phyloP scores from a whole-genome alignment of 768 basidiomycete genomes.

The Suillus cothurnatus region DNA sequence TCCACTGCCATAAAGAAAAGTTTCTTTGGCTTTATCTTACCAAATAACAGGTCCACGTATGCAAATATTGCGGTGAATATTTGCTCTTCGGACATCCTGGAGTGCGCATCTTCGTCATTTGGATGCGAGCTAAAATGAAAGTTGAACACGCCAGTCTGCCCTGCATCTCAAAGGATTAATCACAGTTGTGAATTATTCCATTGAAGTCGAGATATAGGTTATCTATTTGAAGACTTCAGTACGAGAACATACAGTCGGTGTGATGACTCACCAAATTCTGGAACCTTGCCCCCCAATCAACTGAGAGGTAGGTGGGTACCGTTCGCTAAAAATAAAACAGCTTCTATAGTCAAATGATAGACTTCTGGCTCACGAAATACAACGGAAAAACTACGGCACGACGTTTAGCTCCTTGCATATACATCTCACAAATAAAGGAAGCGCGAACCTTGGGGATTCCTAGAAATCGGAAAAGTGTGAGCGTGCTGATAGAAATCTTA shows the following conservation, averaged over 20 bases:
- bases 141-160: not conserved
- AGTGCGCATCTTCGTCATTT: slow-evolving; percentile 94
- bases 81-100: slow-evolving; percentile 93
- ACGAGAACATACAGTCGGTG: slow-evolving; percentile 3
- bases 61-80: slow-evolving; percentile 97
- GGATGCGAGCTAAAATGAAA: slow-evolving; percentile 76
- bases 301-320: slow-evolving; percentile 97
- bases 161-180: slow-evolving; percentile 5
- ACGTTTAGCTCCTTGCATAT: slow-evolving; percentile 11
- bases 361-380: slow-evolving; percentile 72
- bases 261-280: slow-evolving; percentile 80
- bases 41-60: slow-evolving; percentile 96
- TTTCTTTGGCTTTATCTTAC: slow-evolving; percentile 97
- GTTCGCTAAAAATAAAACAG: slow-evolving; percentile 60
- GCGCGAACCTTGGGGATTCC: slow-evolving; percentile 69
- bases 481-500: not conserved
- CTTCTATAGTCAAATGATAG: not conserved
- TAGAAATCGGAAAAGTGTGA: slow-evolving; percentile 23
- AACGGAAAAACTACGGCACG: slow-evolving; percentile 83
- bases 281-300: slow-evolving; percentile 96
- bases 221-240: slow-evolving; percentile 46
- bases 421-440: not conserved
- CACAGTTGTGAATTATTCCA: slow-evolving; percentile 86
- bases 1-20: slow-evolving; percentile 99
- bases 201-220: slow-evolving; percentile 96